Conservation (phyloP, 225 moss, liverwort and hornwort species). For the Marchantia polymorpha region DNA sequence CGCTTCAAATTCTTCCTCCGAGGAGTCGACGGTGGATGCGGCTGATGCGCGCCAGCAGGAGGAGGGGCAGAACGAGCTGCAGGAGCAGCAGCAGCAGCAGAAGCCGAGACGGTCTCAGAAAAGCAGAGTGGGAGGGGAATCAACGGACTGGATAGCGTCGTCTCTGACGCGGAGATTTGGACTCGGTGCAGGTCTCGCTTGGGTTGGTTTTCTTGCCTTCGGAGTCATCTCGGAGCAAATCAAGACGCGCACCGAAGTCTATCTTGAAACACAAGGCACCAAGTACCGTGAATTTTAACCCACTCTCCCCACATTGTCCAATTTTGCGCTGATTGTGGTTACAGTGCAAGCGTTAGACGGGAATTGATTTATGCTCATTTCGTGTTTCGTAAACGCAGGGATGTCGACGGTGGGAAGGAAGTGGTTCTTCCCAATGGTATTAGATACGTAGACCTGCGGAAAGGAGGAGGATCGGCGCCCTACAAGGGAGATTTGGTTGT, state of each 20-base stretch:
- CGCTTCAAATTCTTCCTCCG: not conserved
- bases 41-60: not conserved
- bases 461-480: constrained; percentile 77
- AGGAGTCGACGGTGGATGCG: constrained; percentile 3
- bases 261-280: constrained; percentile 71
- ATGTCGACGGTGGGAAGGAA: constrained; percentile 55
- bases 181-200: constrained; percentile 85
- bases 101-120: not conserved
- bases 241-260: constrained; percentile 89
- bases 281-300: constrained; percentile 29
- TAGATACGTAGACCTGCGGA: constrained; percentile 67
- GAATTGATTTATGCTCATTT: not conserved
- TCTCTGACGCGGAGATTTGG: constrained; percentile 83
- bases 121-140: constrained; percentile 49
- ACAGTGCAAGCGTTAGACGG: not conserved
- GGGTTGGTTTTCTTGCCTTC: constrained; percentile 91
- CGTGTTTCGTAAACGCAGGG: constrained; percentile 26
- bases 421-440: constrained; percentile 58
- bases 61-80: not conserved
- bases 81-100: not conserved
- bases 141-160: constrained; percentile 86
- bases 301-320: not conserved
- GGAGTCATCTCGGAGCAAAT: constrained; percentile 95
- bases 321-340: not conserved
- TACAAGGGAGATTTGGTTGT: constrained; percentile 79